A percentile compares a stretch with the other conserved stretches of the same genome.
Conservation (phyloP, 2,329 filamentous ascomycete species). For the Fusarium oligoseptatum region DNA sequence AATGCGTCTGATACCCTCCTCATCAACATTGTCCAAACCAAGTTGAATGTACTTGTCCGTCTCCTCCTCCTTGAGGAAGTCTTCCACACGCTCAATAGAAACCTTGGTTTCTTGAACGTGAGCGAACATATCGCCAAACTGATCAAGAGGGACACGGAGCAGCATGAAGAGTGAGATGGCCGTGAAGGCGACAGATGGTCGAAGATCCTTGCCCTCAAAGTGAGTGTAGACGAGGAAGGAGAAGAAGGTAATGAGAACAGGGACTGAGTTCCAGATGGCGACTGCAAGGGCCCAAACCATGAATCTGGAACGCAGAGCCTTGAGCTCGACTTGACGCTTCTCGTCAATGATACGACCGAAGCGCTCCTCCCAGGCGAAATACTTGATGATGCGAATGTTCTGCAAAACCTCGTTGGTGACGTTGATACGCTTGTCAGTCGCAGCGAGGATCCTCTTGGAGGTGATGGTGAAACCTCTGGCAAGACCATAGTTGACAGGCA, state of each 20-base stretch:
- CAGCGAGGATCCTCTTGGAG: constrained; percentile 91
- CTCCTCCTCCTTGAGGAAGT: constrained; percentile 93
- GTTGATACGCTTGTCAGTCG: constrained; percentile 95
- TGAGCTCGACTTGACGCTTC: constrained; percentile 84
- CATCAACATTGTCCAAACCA: constrained; percentile 75
- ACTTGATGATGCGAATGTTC: constrained; percentile 99
- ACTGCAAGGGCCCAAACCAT: constrained; percentile 93
- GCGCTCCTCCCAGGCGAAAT: constrained; percentile 97
- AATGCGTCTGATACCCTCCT: constrained; percentile 79
- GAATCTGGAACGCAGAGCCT: constrained; percentile 83
- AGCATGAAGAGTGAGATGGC: constrained; percentile 96
- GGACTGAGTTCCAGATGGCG: constrained; percentile 96
- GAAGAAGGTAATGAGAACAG: constrained; percentile 94
- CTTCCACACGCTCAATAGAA: constrained; percentile 95
- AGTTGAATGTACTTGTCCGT: constrained; percentile 96
- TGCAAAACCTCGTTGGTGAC: constrained; percentile 97
- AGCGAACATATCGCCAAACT: constrained; percentile 98
- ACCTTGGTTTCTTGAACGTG: constrained; percentile 98
- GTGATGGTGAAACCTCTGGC: constrained; percentile 86
- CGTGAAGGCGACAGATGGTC: constrained; percentile 95
- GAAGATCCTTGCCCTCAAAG: constrained; percentile 87
- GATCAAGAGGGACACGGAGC: constrained; percentile 91
- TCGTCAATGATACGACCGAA: constrained; percentile 90
- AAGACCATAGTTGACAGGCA: constrained; percentile 91
- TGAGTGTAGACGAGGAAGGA: constrained; percentile 95